Evolutionary conservation across 2,329 filamentous ascomycete genomes (phyloP).

Genomic region (Cadophora sp.): DNA sequence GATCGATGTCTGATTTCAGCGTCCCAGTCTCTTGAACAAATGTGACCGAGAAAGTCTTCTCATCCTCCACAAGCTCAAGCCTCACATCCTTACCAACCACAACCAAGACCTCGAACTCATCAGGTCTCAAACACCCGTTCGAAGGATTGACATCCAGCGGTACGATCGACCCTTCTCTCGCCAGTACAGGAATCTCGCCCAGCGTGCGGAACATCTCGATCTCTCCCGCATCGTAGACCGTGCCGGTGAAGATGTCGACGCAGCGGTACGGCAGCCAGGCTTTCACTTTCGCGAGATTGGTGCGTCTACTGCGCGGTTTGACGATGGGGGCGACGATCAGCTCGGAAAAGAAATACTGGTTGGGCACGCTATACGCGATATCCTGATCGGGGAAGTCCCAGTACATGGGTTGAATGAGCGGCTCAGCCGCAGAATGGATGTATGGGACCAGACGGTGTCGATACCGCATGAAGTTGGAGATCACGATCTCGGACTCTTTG

Average conservation of each 20-base stretch:
- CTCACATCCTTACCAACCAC: slow-evolving; percentile 18
- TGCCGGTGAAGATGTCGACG: slow-evolving; percentile 64
- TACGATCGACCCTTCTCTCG: slow-evolving; percentile 62
- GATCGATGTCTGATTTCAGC: slow-evolving; percentile 17
- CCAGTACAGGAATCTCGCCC: slow-evolving; percentile 58
- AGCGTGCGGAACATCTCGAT: slow-evolving; percentile 59
- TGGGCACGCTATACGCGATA: slow-evolving; percentile 61
- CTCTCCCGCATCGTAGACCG: slow-evolving; percentile 62
- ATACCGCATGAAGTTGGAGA: slow-evolving; percentile 57
- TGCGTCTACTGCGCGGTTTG: slow-evolving; percentile 53
- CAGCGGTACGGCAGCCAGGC: slow-evolving; percentile 63
- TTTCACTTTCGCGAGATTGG: slow-evolving; percentile 54
- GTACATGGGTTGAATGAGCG: slow-evolving; percentile 67
- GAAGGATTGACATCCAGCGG: slow-evolving; percentile 42
- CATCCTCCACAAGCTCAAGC: slow-evolving; percentile 17
- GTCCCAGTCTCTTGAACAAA: slow-evolving; percentile 13
- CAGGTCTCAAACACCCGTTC: slow-evolving; percentile 19
- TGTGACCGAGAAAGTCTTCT: slow-evolving; percentile 5
- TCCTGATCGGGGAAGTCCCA: slow-evolving; percentile 61
- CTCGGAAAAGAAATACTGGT: slow-evolving; percentile 64
- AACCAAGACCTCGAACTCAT: slow-evolving; percentile 20
- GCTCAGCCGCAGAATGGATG: slow-evolving; percentile 64
- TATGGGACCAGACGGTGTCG: slow-evolving; percentile 67
- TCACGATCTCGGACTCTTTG: slow-evolving; percentile 51
- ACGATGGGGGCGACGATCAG: slow-evolving; percentile 64